phyloP scores from a whole-genome alignment of 495 filamentous ascomycete genomes.

The Lophium mytilinum region DNA sequence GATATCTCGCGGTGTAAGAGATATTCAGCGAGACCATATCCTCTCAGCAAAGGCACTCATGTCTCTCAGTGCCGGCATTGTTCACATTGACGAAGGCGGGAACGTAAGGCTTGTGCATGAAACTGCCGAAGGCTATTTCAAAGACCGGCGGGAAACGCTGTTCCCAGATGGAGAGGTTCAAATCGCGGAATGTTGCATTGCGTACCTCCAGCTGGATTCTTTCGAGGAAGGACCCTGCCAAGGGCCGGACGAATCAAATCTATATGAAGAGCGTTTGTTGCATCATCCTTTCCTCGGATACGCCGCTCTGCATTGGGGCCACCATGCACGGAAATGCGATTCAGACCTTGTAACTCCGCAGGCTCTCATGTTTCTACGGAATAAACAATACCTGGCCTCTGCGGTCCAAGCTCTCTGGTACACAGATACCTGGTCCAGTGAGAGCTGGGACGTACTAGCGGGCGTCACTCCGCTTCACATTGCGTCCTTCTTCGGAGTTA shows the following conservation, averaged over 20 bases:
- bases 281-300: slow-evolving; percentile 8
- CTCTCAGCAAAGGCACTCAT: slow-evolving; percentile 8
- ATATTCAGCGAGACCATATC: slow-evolving; percentile 3
- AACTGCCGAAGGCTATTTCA: slow-evolving; percentile 14
- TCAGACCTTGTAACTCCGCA: slow-evolving; percentile 9
- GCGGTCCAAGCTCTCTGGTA: slow-evolving; percentile 13
- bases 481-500: slow-evolving; percentile 6
- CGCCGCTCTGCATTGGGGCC: slow-evolving; percentile 8
- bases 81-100: slow-evolving; percentile 13
- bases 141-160: neutral
- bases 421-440: slow-evolving; percentile 4
- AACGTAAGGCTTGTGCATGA: slow-evolving; percentile 10
- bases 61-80: slow-evolving; percentile 9
- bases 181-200: slow-evolving; percentile 11
- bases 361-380: slow-evolving; percentile 9
- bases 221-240: slow-evolving; percentile 8
- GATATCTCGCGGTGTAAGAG: slow-evolving; percentile 4
- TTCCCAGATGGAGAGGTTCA: slow-evolving; percentile 9
- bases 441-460: slow-evolving; percentile 15
- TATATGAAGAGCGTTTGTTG: slow-evolving; percentile 2
- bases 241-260: neutral
- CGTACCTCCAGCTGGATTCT: slow-evolving; percentile 7
- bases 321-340: slow-evolving; percentile 2
- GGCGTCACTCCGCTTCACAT: slow-evolving; percentile 9
- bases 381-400: slow-evolving; percentile 1